A percentile compares a stretch with the other conserved stretches of the same genome.
Conservation (phyloP, 192 early-diverging fungal genomes). For the Backusella mclennaniae region DNA sequence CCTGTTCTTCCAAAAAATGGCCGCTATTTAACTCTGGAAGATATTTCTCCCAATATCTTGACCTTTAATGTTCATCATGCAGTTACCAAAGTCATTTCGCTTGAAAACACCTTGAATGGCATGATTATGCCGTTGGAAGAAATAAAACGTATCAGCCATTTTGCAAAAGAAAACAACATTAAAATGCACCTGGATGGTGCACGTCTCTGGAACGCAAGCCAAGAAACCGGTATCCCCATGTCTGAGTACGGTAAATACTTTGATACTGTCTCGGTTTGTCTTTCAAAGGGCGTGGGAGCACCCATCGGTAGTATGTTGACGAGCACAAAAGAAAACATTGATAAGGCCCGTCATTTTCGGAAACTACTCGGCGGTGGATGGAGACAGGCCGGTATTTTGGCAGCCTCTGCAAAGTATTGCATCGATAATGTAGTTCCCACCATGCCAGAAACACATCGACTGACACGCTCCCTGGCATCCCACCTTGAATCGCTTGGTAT, state of each 20-base stretch:
- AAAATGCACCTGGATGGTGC: conserved; percentile 89
- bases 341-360: conserved; percentile 77
- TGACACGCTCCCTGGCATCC: conserved; percentile 60
- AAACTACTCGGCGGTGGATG: conserved; percentile 94
- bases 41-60: conserved; percentile 58
- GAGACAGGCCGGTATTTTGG: conserved; percentile 85
- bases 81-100: conserved; percentile 73
- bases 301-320: conserved; percentile 87
- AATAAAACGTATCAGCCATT: conserved; percentile 59
- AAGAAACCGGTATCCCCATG: conserved; percentile 65
- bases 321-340: conserved; percentile 65
- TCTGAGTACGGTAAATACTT: conserved; percentile 70
- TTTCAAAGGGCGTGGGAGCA: conserved; percentile 94
- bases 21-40: conserved; percentile 61
- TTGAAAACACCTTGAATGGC: conserved; percentile 93
- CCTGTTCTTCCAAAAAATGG: conserved; percentile 58
- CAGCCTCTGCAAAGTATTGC: conserved; percentile 71
- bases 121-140: conserved; percentile 80
- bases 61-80: conserved; percentile 40
- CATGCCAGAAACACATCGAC: conserved; percentile 66
- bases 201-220: conserved; percentile 85
- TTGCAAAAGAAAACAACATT: conserved; percentile 56
- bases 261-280: conserved; percentile 84
- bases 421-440: conserved; percentile 72
- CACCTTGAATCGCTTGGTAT: conserved; percentile 62